phyloP scores from a whole-genome alignment of 768 basidiomycete species.

The Tephrocybe sp. region DNA sequence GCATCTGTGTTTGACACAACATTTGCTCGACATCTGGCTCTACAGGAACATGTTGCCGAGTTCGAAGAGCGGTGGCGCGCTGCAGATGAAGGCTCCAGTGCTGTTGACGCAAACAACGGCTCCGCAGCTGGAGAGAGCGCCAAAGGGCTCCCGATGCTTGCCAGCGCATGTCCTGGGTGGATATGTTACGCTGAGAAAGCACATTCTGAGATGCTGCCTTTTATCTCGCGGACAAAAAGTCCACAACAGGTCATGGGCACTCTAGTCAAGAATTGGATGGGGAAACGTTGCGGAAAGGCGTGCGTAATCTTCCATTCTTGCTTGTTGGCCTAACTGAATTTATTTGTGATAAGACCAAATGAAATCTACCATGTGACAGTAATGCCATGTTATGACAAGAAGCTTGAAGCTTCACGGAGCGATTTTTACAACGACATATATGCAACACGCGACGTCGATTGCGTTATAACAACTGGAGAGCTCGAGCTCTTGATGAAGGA shows the following conservation, averaged over 20 bases:
- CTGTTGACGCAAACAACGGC: conserved; percentile 1
- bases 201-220: conserved; percentile 89
- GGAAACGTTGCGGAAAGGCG: conserved; percentile 60
- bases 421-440: conserved; percentile 87
- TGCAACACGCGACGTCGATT: conserved; percentile 90
- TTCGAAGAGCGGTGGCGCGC: conserved; percentile 66
- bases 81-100: conserved; percentile 15
- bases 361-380: conserved; percentile 94
- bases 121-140: conserved; percentile 11
- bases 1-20: conserved; percentile 91
- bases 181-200: conserved; percentile 99
- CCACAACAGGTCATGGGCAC: conserved; percentile 94
- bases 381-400: conserved; percentile 99
- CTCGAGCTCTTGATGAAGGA: conserved; percentile 82
- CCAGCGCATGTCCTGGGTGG: conserved; percentile 98
- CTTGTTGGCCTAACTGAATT: conserved; percentile 5
- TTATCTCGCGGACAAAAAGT: conserved; percentile 84
- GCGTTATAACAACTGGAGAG: conserved; percentile 96
- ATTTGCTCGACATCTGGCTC: conserved; percentile 83
- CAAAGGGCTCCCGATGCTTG: conserved; percentile 75
- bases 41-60: conserved; percentile 79
- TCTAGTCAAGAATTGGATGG: conserved; percentile 89
- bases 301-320: conserved; percentile 37
- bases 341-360: conserved; percentile 54
- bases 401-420: conserved; percentile 92